phyloP scores from a whole-genome alignment of 192 early-diverging fungal genomes.

The Chytriomyces hyalinus region DNA sequence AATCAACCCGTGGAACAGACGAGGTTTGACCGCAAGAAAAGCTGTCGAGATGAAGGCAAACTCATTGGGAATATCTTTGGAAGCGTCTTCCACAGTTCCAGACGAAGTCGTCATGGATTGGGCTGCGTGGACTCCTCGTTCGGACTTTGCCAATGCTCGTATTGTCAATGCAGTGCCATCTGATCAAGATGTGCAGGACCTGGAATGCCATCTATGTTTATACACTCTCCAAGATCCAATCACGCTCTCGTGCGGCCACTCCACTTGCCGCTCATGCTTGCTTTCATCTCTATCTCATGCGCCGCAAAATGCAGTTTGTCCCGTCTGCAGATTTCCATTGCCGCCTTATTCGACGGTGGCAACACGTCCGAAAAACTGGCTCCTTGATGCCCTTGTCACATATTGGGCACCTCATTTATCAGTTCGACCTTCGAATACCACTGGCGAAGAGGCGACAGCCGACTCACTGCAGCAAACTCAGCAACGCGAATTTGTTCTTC shows the following conservation, averaged over 20 bases:
- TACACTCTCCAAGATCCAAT: slow-evolving; percentile 4
- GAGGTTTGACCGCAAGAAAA: slow-evolving; percentile 8
- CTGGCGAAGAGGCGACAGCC: not conserved
- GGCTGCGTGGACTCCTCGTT: not conserved
- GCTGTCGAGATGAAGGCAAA: slow-evolving; percentile 2
- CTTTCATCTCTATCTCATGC: not conserved
- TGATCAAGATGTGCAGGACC: not conserved
- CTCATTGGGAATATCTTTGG: not conserved
- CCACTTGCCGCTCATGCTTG: slow-evolving; percentile 24
- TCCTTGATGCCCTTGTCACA: not conserved
- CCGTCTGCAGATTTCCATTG: slow-evolving; percentile 5
- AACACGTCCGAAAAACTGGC: slow-evolving; percentile 1
- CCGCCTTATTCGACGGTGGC: not conserved
- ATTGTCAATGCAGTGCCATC: not conserved
- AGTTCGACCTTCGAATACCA: not conserved
- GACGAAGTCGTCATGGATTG: not conserved
- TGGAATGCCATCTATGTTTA: slow-evolving; percentile 19
- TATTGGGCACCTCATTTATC: slow-evolving; percentile 1
- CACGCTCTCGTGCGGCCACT: slow-evolving; percentile 26
- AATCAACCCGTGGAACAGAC: slow-evolving; percentile 25
- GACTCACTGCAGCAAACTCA: not conserved
- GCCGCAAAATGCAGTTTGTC: not conserved
- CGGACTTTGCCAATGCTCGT: not conserved
- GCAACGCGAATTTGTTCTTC: not conserved
- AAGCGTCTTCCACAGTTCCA: not conserved